These are phyloP conservation scores for Umbelopsis isabellina DNA, from an alignment of 192 early-diverging fungal genomes.

Conservation along the genomic window DNA sequence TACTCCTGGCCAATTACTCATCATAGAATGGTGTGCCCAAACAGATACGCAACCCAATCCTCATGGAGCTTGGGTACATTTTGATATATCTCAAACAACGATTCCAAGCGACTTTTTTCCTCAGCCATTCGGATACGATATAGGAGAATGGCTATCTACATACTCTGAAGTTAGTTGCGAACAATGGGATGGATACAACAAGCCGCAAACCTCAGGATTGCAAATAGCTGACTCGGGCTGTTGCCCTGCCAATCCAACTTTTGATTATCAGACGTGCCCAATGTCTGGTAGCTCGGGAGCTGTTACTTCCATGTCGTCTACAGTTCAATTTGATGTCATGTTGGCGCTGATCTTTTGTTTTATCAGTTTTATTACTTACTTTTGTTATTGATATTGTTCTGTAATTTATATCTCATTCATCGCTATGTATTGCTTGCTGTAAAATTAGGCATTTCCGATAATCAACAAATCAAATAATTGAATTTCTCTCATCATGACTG, in stretches of 20 bases:
- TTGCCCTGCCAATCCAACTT: constrained; percentile 20
- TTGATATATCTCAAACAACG: constrained; percentile 5
- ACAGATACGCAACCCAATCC: constrained; percentile 23
- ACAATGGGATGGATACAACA: constrained; percentile 18
- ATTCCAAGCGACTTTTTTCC: constrained; percentile 22
- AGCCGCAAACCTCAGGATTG: background rate
- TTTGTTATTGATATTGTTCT: background rate
- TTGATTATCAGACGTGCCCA: constrained; percentile 11
- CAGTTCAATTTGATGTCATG: background rate
- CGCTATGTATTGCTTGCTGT: background rate
- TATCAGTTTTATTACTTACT: background rate
- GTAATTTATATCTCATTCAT: background rate
- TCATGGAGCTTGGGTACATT: constrained; percentile 26
- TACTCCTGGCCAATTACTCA: background rate
- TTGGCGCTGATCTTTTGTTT: background rate
- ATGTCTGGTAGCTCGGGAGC: constrained; percentile 11
- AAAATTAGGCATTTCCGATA: no score
- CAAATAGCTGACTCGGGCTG: background rate
- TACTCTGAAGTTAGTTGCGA: constrained; percentile 23
- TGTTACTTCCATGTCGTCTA: background rate
- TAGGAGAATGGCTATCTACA: constrained; percentile 14
- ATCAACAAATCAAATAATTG: no score
- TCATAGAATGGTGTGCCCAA: constrained; percentile 26
- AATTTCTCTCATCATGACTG: no score
- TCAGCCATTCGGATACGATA: constrained; percentile 20